These are phyloP conservation scores for Botrytis deweyae DNA, from an alignment of 2,329 filamentous ascomycete species.

Conservation along the genomic window DNA sequence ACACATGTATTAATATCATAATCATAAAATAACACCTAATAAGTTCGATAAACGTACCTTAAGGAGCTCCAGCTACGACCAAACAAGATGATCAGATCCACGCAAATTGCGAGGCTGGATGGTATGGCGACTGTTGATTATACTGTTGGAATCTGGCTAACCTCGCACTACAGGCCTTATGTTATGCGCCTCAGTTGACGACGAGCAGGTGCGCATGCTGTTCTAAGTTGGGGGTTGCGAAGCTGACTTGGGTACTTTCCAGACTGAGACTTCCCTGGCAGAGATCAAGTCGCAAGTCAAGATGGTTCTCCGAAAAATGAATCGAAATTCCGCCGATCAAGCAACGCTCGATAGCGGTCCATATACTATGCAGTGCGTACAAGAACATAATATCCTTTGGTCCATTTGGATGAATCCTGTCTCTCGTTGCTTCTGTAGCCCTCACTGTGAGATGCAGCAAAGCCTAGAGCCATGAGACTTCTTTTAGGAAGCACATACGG, in stretches of 20 bases:
- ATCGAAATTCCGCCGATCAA: constrained; percentile 84
- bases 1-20: neutral
- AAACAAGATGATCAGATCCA: constrained; percentile 69
- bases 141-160: neutral
- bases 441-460: neutral
- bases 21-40: neutral
- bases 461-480: neutral
- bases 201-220: constrained; percentile 62
- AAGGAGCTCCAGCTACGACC: constrained; percentile 9
- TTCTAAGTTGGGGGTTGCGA: neutral
- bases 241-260: constrained; percentile 24
- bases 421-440: neutral
- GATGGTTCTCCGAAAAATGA: constrained; percentile 83
- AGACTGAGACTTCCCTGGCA: constrained; percentile 71
- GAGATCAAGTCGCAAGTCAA: constrained; percentile 92
- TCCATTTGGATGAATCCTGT: neutral
- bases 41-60: neutral
- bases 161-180: constrained; percentile 67
- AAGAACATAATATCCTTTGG: neutral
- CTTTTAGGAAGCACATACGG: neutral
- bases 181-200: constrained; percentile 91
- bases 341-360: constrained; percentile 84
- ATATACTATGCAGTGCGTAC: constrained; percentile 81
- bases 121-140: constrained; percentile 52
- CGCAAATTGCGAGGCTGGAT: constrained; percentile 90